Conservation (phyloP, 768 basidiomycete genomes). For the Pleurotus citrinopileatus region DNA sequence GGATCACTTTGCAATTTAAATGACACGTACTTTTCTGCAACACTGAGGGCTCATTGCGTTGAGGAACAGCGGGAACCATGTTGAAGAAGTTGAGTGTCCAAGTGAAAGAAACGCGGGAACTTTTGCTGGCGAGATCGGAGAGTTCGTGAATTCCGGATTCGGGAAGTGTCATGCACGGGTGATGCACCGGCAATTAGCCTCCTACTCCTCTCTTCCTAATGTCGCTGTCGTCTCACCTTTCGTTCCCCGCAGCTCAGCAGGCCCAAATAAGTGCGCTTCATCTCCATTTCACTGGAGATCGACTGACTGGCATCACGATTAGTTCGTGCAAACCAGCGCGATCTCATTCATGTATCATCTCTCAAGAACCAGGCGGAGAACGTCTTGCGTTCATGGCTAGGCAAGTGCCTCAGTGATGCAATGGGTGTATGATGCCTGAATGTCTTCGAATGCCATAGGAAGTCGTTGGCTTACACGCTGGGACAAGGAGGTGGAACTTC, state of each 20-base stretch:
- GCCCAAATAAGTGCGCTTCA: slow-evolving; percentile 79
- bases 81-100: not conserved
- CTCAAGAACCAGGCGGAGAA: slow-evolving; percentile 74
- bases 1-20: no score
- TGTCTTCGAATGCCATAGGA: slow-evolving; percentile 40
- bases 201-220: slow-evolving; percentile 5
- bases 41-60: slow-evolving; percentile 55
- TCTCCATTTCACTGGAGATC: not conserved
- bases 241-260: slow-evolving; percentile 76
- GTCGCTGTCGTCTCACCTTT: slow-evolving; percentile 22
- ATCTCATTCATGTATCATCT: slow-evolving; percentile 71
- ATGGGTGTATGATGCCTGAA: slow-evolving; percentile 2
- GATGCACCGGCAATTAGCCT: not conserved
- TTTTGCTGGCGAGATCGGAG: no score
- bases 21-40: slow-evolving; percentile 79
- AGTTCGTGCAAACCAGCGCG: slow-evolving; percentile 87
- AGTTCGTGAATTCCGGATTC: not conserved
- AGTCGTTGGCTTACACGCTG: slow-evolving; percentile 77
- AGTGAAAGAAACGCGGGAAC: not conserved
- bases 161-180: not conserved
- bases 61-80: slow-evolving; percentile 19
- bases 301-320: slow-evolving; percentile 9
- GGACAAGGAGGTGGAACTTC: slow-evolving; percentile 77
- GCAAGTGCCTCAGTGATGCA: slow-evolving; percentile 34
- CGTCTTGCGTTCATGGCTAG: slow-evolving; percentile 75